Conservation (phyloP, 2,329 filamentous ascomycete species). For the Penicillium sp. region DNA sequence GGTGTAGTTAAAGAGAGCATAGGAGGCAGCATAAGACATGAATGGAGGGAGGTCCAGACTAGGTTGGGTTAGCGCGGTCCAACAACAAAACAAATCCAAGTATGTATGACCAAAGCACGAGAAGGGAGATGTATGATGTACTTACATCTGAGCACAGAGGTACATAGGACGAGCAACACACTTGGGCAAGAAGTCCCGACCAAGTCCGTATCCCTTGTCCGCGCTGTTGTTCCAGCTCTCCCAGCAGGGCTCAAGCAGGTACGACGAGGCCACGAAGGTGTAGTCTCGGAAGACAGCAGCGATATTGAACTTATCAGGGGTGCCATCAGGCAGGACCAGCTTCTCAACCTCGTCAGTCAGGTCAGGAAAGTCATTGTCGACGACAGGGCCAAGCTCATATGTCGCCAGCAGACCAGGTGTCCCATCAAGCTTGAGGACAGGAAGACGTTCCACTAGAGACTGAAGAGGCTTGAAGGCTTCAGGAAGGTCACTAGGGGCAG, state of each 20-base stretch:
- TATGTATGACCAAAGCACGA: not conserved
- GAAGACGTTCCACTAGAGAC: slow-evolving; percentile 71
- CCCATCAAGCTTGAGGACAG: slow-evolving; percentile 71
- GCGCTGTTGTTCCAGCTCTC: slow-evolving; percentile 58
- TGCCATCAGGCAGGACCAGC: slow-evolving; percentile 51
- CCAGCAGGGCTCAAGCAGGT: slow-evolving; percentile 89
- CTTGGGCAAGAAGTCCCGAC: slow-evolving; percentile 68
- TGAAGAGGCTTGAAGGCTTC: slow-evolving; percentile 70
- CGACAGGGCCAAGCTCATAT: slow-evolving; percentile 70
- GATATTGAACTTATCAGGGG: slow-evolving; percentile 71
- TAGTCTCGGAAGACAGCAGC: slow-evolving; percentile 91
- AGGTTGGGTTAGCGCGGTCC: slow-evolving; percentile 20
- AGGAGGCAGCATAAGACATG: slow-evolving; percentile 75
- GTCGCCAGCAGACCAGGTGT: slow-evolving; percentile 73
- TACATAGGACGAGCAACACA: slow-evolving; percentile 79
- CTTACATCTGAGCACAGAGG: slow-evolving; percentile 80
- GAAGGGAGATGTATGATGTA: slow-evolving; percentile 24
- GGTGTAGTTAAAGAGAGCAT: slow-evolving; percentile 63
- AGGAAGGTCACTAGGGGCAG: slow-evolving; percentile 57
- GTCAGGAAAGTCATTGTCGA: slow-evolving; percentile 72
- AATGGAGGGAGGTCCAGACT: slow-evolving; percentile 80
- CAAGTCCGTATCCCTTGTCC: slow-evolving; percentile 74
- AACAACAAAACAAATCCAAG: not conserved
- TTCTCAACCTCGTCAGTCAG: slow-evolving; percentile 70
- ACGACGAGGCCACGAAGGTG: slow-evolving; percentile 83